These are phyloP conservation scores for Hanseniaspora jakobsenii DNA, from an alignment of 805 yeast genomes.

Conservation along the genomic window DNA sequence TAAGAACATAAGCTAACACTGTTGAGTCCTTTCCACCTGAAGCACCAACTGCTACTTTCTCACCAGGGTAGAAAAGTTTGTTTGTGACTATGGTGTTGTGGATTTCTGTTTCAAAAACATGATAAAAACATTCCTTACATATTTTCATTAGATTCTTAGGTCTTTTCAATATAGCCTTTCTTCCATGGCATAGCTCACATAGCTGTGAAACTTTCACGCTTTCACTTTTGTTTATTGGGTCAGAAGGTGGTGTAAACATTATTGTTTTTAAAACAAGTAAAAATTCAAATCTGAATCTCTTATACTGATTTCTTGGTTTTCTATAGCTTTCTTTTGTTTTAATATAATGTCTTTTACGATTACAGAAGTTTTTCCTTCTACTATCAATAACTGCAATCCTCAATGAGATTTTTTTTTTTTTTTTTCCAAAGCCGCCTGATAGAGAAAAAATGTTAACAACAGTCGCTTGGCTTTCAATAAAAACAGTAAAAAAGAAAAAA, in stretches of 20 bases:
- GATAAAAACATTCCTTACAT: constrained; percentile 81
- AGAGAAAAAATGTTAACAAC: no score
- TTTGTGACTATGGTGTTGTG: constrained; percentile 74
- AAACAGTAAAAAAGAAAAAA: no score
- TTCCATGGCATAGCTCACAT: constrained; percentile 73
- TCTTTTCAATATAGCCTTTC: constrained; percentile 77
- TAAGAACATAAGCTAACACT: constrained; percentile 78
- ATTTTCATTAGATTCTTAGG: constrained; percentile 86
- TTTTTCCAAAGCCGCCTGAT: no score
- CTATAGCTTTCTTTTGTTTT: no score
- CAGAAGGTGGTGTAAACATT: constrained; percentile 26
- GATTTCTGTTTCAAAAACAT: constrained; percentile 88
- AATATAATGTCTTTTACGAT: no score
- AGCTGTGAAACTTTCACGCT: constrained; percentile 32
- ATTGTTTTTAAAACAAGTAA: neutral
- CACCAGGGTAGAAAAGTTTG: constrained; percentile 65
- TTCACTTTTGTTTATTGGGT: constrained; percentile 25
- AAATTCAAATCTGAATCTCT: neutral
- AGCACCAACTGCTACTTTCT: constrained; percentile 91
- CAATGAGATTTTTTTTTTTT: no score
- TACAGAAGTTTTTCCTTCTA: no score
- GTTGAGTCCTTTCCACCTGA: constrained; percentile 98
- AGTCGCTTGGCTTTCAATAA: no score
- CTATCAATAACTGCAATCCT: no score
- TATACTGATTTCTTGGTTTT: no score